Conservation (phyloP, 371 early-diverging fungal species). For the Mortierella sp. region DNA sequence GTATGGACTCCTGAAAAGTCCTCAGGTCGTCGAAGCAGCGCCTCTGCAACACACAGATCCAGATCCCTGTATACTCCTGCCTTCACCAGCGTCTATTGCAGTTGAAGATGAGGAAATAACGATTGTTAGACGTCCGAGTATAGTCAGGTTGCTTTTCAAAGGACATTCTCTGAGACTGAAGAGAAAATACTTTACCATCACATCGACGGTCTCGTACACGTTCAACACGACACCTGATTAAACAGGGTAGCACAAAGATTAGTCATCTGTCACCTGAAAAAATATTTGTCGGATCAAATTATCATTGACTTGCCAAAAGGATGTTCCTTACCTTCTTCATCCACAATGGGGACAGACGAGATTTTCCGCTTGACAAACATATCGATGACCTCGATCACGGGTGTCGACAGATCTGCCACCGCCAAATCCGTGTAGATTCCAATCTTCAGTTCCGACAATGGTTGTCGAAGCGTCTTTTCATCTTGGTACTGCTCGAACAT, state of each 20-base stretch:
- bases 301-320: background rate
- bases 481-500: slow-evolving; percentile 69
- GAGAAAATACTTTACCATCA: slow-evolving; percentile 72
- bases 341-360: slow-evolving; percentile 94
- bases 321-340: slow-evolving; percentile 74
- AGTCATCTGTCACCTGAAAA: background rate
- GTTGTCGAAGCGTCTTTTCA: slow-evolving; percentile 71
- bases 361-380: slow-evolving; percentile 89
- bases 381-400: slow-evolving; percentile 89
- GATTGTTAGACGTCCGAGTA: too few relatives aligned
- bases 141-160: background rate
- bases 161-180: background rate
- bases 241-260: slow-evolving; percentile 8
- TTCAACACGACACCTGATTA: slow-evolving; percentile 82
- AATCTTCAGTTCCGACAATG: slow-evolving; percentile 84
- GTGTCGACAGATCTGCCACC: slow-evolving; percentile 81
- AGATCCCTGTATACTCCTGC: slow-evolving; percentile 80
- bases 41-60: slow-evolving; percentile 88
- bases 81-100: slow-evolving; percentile 73
- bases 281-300: background rate
- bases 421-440: slow-evolving; percentile 89
- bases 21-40: slow-evolving; percentile 84
- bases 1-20: slow-evolving; percentile 96
- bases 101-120: too few relatives aligned
- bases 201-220: slow-evolving; percentile 95